phyloP scores from a whole-genome alignment of 345 rosid genomes.

The Aegle marmelos region DNA sequence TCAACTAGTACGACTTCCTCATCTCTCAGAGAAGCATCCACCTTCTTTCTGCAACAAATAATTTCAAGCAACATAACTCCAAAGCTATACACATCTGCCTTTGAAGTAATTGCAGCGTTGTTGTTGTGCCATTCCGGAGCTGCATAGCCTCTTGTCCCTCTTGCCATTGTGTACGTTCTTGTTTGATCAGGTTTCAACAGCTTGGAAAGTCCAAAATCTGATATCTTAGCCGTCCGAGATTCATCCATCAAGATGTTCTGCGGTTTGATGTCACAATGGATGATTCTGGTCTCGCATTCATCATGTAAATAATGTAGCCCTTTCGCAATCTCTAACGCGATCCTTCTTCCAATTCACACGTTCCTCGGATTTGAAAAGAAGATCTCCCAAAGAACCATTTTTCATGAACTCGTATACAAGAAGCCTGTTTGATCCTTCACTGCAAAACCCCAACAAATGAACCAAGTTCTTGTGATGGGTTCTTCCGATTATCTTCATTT shows the following conservation, averaged over 20 bases:
- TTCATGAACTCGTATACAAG: background rate
- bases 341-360: background rate
- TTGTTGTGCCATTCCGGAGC: too few relatives aligned
- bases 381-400: background rate
- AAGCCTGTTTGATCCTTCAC: slow-evolving; percentile 2
- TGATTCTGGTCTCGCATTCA: slow-evolving; percentile 14
- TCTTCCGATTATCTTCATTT: too few relatives aligned
- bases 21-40: too few relatives aligned
- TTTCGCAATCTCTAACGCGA: background rate
- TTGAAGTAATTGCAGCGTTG: too few relatives aligned
- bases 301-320: slow-evolving; percentile 12
- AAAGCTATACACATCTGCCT: too few relatives aligned
- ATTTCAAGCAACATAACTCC: too few relatives aligned
- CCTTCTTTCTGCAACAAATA: too few relatives aligned
- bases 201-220: slow-evolving; percentile 9
- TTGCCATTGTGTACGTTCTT: background rate
- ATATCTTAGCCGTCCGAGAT: background rate
- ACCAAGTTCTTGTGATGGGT: too few relatives aligned
- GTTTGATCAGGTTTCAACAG: slow-evolving; percentile 16
- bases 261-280: slow-evolving; percentile 19
- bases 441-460: background rate
- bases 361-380: background rate
- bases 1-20: too few relatives aligned
- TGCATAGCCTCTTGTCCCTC: slow-evolving; percentile 7
- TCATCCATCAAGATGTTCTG: slow-evolving; percentile 8